A percentile compares a stretch with the other conserved stretches of the same genome.
phyloP scores from a whole-genome alignment of 345 rosid genomes.

The Carallia brachiata region DNA sequence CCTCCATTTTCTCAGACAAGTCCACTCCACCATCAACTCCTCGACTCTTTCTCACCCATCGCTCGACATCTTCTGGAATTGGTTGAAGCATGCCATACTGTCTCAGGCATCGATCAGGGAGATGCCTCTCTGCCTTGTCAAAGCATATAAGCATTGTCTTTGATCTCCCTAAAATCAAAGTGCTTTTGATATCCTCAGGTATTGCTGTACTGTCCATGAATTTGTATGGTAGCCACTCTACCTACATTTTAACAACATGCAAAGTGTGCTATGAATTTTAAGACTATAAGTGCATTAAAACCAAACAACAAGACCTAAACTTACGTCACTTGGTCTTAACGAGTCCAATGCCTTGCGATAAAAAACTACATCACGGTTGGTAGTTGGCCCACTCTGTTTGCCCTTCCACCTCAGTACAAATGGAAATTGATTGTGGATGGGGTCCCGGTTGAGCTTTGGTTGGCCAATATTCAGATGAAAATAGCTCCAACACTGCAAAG shows the following conservation, averaged over 20 bases:
- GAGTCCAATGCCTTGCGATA: constrained; percentile 81
- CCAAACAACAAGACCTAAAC: constrained; percentile 11
- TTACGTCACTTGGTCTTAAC: constrained; percentile 74
- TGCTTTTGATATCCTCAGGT: constrained; percentile 58
- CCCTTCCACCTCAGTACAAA: constrained; percentile 92
- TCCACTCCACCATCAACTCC: constrained; percentile 99
- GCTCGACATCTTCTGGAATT: constrained; percentile 79
- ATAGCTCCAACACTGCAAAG: constrained; percentile 88
- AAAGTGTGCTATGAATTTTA: constrained; percentile 3
- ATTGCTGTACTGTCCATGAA: constrained; percentile 60
- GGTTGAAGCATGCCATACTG: constrained; percentile 75
- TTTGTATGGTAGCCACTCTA: constrained; percentile 90
- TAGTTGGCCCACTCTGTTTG: constrained; percentile 91
- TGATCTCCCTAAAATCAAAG: constrained; percentile 78
- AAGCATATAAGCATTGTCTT: constrained; percentile 92
- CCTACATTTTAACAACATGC: constrained; percentile 34
- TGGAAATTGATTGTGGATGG: constrained; percentile 79
- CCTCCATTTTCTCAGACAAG: constrained; percentile 85
- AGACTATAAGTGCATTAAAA: not conserved
- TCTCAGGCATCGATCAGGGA: constrained; percentile 91
- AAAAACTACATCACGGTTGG: constrained; percentile 83
- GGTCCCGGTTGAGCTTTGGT: constrained; percentile 85
- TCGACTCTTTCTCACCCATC: constrained; percentile 91
- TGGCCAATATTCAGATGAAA: constrained; percentile 82
- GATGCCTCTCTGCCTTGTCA: constrained; percentile 99